Conservation (phyloP, 2,329 filamentous ascomycete genomes). For the Sordariomycetes sp. region DNA sequence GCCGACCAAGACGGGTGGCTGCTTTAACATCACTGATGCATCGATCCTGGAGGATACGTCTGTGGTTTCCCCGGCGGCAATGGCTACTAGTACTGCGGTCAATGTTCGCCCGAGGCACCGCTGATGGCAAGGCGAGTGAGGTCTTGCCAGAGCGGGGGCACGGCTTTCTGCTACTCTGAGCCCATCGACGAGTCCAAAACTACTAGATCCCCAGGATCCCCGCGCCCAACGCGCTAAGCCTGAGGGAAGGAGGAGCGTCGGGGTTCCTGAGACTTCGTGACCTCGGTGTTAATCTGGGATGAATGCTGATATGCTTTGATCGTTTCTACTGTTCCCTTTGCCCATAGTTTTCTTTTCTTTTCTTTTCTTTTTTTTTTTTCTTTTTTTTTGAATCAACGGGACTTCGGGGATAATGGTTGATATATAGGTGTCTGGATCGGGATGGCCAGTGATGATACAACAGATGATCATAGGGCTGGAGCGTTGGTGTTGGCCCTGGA, state of each 20-base stretch:
- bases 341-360: not conserved
- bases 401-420: not conserved
- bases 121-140: no score
- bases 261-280: not conserved
- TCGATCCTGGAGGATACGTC: not conserved
- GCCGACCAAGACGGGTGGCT: not conserved
- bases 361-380: conserved; percentile 1
- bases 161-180: no score
- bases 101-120: not conserved
- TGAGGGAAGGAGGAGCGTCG: not conserved
- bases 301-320: not conserved
- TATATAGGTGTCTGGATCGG: not conserved
- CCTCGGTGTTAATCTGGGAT: not conserved
- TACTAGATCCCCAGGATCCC: no score
- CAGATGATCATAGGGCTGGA: no score
- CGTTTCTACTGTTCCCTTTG: not conserved
- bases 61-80: not conserved
- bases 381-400: not conserved
- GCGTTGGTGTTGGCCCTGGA: no score
- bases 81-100: not conserved
- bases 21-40: conserved; percentile 3
- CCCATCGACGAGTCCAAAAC: no score
- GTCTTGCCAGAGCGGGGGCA: no score
- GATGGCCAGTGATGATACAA: no score
- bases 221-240: no score